A percentile compares a stretch with the other conserved stretches of the same genome.
Conservation (phyloP, 2,329 filamentous ascomycete species). For the Ophiocordyceps camponoti-floridani region DNA sequence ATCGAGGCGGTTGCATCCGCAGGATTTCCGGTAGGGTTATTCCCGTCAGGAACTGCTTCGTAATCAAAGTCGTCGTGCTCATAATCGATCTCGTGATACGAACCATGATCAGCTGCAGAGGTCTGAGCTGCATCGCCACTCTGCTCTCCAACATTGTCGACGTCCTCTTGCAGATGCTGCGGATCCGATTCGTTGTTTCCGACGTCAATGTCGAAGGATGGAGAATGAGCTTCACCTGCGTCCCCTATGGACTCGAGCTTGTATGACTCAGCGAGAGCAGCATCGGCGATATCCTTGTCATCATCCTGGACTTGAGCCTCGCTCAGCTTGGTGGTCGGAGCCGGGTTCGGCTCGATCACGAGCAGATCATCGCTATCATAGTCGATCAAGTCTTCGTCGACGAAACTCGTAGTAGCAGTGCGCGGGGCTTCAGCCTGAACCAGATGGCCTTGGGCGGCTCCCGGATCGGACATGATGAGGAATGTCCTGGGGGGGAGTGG, state of each 20-base stretch:
- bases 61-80: conserved; percentile 6
- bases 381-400: conserved; percentile 18
- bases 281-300: background rate
- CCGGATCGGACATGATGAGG: background rate
- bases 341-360: background rate
- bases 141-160: background rate
- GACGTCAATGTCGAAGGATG: background rate
- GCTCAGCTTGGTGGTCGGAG: background rate
- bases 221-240: background rate
- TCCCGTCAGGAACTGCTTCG: background rate
- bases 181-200: background rate
- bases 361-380: conserved; percentile 16
- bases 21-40: background rate
- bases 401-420: conserved; percentile 2
- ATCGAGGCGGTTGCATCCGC: background rate
- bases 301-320: background rate
- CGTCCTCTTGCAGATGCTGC: background rate
- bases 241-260: background rate
- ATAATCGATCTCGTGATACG: conserved; percentile 15
- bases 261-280: background rate
- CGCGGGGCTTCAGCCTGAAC: background rate
- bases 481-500: background rate
- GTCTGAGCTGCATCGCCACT: background rate
- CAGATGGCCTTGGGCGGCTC: background rate
- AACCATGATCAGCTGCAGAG: background rate